Evolutionary conservation across 768 basidiomycete species (phyloP).

Genomic region (Pleurotus citrinopileatus): DNA sequence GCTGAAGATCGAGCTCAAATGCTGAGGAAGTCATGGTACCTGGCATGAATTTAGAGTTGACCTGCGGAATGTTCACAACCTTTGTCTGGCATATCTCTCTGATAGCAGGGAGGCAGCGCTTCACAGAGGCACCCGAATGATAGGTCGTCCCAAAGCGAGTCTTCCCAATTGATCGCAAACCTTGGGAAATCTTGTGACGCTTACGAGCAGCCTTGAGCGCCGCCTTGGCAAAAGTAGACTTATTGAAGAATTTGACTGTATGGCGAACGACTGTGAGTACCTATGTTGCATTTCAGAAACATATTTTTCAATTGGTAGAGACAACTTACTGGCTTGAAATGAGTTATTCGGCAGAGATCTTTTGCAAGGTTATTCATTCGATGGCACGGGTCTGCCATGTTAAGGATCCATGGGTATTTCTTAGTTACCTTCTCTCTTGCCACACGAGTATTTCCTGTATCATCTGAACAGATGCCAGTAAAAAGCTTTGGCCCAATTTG

Average conservation of each 20-base stretch:
- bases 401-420: slow-evolving; percentile 16
- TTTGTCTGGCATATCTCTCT: background rate
- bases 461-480: slow-evolving; percentile 18
- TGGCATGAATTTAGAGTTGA: background rate
- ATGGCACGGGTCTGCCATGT: slow-evolving; percentile 19
- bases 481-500: slow-evolving; percentile 16
- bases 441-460: slow-evolving; percentile 18
- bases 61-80: background rate
- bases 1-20: slow-evolving; percentile 21
- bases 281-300: background rate
- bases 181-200: background rate
- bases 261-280: background rate
- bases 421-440: slow-evolving; percentile 10
- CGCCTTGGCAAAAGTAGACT: slow-evolving; percentile 12
- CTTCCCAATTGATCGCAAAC: slow-evolving; percentile 2
- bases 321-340: slow-evolving; percentile 13
- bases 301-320: background rate
- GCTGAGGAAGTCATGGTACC: background rate
- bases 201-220: slow-evolving; percentile 4
- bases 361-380: slow-evolving; percentile 16
- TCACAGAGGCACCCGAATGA: background rate
- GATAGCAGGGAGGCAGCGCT: background rate
- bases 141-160: slow-evolving; percentile 12
- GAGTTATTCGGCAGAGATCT: slow-evolving; percentile 15
- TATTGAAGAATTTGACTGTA: slow-evolving; percentile 13